Percentiles rank a stretch among this genome's conserved stretches.
Evolutionary conservation across 257 asterid genomes (phyloP).

Genomic region (Cinchona pubescens): DNA sequence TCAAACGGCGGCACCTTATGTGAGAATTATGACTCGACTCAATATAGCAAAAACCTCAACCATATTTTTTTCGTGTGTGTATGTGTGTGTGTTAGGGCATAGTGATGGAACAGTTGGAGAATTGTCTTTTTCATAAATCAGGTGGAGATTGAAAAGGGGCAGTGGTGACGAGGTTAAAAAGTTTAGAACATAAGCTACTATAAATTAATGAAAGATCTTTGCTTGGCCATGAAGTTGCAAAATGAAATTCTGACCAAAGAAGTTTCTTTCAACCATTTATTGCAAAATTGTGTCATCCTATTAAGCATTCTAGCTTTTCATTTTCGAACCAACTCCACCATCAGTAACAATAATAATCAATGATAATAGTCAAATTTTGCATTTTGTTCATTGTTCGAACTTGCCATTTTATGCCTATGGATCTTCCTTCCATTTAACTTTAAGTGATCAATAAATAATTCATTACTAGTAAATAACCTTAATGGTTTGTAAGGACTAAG

Average conservation of each 20-base stretch:
- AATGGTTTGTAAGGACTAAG: too few species aligned
- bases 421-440: not conserved
- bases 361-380: not conserved
- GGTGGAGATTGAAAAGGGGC: not conserved
- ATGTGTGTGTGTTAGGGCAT: not conserved
- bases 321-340: constrained; percentile 22
- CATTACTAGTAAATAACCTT: not conserved
- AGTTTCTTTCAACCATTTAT: constrained; percentile 18
- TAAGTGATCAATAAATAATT: not conserved
- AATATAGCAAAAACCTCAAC: not conserved
- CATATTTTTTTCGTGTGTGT: not conserved
- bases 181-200: too few species aligned
- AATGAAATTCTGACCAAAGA: constrained; percentile 13
- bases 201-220: constrained; percentile 6
- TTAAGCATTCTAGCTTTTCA: constrained; percentile 5
- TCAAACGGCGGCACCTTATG: not conserved
- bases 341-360: not conserved
- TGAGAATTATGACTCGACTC: constrained; percentile 5
- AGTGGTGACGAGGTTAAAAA: not conserved
- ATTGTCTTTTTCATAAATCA: not conserved
- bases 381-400: not conserved
- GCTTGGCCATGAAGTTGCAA: not conserved
- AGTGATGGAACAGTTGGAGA: constrained; percentile 2
- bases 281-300: not conserved
- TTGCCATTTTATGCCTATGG: not conserved